These are phyloP conservation scores for Aspergillus sp. DNA, from an alignment of 2,329 filamentous ascomycete genomes.

Conservation along the genomic window DNA sequence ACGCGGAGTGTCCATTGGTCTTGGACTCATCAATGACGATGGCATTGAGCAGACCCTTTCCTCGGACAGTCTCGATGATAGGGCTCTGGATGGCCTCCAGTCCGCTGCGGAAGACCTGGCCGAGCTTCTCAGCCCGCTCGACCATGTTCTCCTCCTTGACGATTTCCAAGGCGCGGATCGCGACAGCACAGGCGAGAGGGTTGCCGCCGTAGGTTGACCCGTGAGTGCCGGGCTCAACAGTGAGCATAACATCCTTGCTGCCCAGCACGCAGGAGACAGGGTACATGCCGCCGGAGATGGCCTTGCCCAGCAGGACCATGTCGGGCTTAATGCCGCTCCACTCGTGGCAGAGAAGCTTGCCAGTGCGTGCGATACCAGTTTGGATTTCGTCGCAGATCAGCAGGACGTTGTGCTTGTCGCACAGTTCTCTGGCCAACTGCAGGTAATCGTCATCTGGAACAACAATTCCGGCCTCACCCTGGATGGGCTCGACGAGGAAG, in stretches of 20 bases:
- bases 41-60: constrained; percentile 92
- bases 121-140: constrained; percentile 76
- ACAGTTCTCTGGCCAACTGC: constrained; percentile 73
- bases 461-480: constrained; percentile 95
- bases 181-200: constrained; percentile 90
- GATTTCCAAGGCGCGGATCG: constrained; percentile 90
- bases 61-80: constrained; percentile 78
- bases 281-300: constrained; percentile 97
- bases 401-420: constrained; percentile 92
- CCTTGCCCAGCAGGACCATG: constrained; percentile 91
- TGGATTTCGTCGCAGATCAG: constrained; percentile 99
- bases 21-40: constrained; percentile 92
- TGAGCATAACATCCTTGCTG: constrained; percentile 89
- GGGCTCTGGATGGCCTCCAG: constrained; percentile 73
- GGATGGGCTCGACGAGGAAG: constrained; percentile 94
- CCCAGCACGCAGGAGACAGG: constrained; percentile 93
- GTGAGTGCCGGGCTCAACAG: constrained; percentile 93
- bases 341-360: constrained; percentile 88
- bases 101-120: constrained; percentile 78
- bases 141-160: constrained; percentile 89
- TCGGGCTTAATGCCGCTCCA: constrained; percentile 96
- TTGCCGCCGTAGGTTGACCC: constrained; percentile 99
- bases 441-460: constrained; percentile 92
- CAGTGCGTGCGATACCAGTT: constrained; percentile 93
- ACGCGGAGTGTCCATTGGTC: constrained; percentile 81